These are phyloP conservation scores for Solanum aculeatissimum DNA, from an alignment of 305 asterid species.

Conservation along the genomic window DNA sequence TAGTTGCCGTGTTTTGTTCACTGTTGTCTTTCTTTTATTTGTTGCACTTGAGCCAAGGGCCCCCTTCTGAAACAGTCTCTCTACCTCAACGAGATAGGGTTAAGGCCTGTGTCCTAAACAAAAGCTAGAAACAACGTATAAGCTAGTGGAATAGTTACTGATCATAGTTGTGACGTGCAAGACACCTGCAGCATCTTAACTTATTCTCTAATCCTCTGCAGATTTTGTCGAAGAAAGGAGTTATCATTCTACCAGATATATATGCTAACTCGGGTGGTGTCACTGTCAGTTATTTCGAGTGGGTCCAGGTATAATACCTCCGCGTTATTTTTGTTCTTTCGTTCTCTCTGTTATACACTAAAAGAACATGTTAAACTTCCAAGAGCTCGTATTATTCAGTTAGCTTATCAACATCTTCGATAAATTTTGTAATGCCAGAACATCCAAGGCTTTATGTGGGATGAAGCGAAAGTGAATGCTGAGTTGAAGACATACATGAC, in stretches of 20 bases:
- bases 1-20: too few relatives aligned
- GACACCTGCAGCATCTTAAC: not conserved
- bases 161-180: not conserved
- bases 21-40: not conserved
- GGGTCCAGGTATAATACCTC: conserved; percentile 59
- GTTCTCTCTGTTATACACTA: not conserved
- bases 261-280: conserved; percentile 82
- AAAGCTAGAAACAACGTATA: not conserved
- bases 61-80: not conserved
- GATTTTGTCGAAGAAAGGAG: conserved; percentile 75
- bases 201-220: conserved; percentile 3
- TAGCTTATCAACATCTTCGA: not conserved
- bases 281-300: conserved; percentile 79
- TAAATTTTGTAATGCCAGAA: conserved; percentile 15
- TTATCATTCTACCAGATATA: conserved; percentile 69
- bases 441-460: conserved; percentile 95
- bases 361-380: not conserved
- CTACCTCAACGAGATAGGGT: not conserved
- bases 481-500: conserved; percentile 74
- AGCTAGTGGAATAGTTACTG: not conserved
- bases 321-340: not conserved
- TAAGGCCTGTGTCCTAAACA: not conserved
- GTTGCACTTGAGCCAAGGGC: not conserved
- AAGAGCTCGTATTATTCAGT: not conserved
- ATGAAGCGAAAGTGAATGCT: conserved; percentile 60